phyloP scores from a whole-genome alignment of 805 yeast species.

The Kodamaea nitidulidarum region DNA sequence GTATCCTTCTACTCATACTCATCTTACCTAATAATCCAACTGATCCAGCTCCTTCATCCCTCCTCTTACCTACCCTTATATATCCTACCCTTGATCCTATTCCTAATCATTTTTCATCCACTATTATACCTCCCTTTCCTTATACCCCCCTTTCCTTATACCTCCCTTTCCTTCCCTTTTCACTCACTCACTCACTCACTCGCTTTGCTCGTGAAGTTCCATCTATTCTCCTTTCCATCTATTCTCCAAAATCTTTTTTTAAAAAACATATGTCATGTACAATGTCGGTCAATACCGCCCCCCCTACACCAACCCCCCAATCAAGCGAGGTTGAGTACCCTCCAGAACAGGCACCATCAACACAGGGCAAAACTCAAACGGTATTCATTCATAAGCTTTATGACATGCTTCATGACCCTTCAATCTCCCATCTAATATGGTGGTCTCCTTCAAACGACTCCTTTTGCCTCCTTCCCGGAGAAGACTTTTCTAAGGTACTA shows the following conservation, averaged over 20 bases:
- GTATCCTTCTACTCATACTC: too few species aligned
- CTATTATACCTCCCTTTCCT: too few species aligned
- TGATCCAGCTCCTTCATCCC: too few species aligned
- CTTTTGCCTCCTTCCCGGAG: slow-evolving; percentile 79
- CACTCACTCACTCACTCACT: too few species aligned
- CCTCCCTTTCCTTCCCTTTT: too few species aligned
- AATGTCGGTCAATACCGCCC: neutral
- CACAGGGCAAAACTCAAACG: slow-evolving; percentile 33
- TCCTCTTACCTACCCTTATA: too few species aligned
- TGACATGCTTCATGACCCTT: slow-evolving; percentile 80
- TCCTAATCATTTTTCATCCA: too few species aligned
- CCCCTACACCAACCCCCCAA: neutral
- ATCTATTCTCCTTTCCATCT: neutral
- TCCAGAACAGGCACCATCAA: slow-evolving; percentile 5
- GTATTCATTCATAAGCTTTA: slow-evolving; percentile 84
- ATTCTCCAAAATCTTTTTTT: neutral
- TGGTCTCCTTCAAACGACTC: slow-evolving; percentile 74
- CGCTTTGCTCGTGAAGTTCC: too few species aligned
- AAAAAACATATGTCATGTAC: neutral
- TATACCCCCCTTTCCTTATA: too few species aligned
- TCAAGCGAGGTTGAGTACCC: slow-evolving; percentile 3
- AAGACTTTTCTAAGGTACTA: slow-evolving; percentile 76
- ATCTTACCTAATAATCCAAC: too few species aligned
- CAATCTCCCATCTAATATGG: slow-evolving; percentile 73
- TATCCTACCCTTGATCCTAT: too few species aligned